phyloP scores from a whole-genome alignment of 345 rosid genomes.

The Dimocarpus longan region DNA sequence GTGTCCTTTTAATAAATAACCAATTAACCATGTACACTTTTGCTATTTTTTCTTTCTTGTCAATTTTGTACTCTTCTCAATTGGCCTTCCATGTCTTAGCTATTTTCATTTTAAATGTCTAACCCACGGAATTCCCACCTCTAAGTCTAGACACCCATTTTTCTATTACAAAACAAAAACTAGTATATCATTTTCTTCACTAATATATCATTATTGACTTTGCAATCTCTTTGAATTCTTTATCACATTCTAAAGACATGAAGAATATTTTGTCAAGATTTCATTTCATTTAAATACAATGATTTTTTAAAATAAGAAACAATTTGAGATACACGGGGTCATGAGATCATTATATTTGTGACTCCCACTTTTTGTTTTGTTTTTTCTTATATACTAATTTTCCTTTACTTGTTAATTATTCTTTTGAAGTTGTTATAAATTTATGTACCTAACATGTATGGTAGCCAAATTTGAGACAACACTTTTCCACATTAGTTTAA shows the following conservation, averaged over 20 bases:
- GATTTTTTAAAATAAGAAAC: background rate
- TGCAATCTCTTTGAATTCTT: background rate
- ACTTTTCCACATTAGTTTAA: slow-evolving; percentile 3
- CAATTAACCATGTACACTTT: background rate
- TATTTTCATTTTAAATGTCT: slow-evolving; percentile 2
- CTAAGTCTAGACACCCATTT: background rate
- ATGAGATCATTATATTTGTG: slow-evolving; percentile 7
- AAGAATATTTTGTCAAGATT: slow-evolving; percentile 28
- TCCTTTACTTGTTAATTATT: background rate
- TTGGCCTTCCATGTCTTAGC: slow-evolving; percentile 21
- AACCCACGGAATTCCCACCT: background rate
- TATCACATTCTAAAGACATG: background rate
- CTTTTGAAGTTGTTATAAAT: background rate
- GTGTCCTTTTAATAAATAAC: background rate
- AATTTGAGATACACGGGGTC: background rate
- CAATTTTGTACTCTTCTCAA: slow-evolving; percentile 20
- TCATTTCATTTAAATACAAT: slow-evolving; percentile 13
- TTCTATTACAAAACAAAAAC: background rate
- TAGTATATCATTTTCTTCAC: background rate
- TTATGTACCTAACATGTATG: background rate
- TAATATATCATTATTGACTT: slow-evolving; percentile 20
- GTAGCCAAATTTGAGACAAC: slow-evolving; percentile 9
- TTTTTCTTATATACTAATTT: background rate
- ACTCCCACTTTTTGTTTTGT: slow-evolving; percentile 1
- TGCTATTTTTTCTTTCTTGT: slow-evolving; percentile 7